Evolutionary conservation across 768 basidiomycete genomes (phyloP).

Genomic region (Harrya chromipes): DNA sequence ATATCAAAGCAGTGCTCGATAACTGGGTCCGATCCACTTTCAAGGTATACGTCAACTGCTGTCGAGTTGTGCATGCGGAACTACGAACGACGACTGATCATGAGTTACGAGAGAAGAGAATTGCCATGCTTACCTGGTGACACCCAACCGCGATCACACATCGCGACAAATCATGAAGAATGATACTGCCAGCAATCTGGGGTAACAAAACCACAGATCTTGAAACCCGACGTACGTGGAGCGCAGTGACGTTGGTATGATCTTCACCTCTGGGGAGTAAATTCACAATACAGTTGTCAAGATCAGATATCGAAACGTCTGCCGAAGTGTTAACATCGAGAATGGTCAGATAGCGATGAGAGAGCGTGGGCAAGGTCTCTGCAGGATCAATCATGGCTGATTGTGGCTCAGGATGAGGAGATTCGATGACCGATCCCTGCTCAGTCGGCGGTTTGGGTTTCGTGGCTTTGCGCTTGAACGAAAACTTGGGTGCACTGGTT

Average conservation of each 20-base stretch:
- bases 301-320: constrained; percentile 61
- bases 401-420: constrained; percentile 1
- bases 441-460: constrained; percentile 15
- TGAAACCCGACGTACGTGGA: constrained; percentile 48
- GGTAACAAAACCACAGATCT: constrained; percentile 68
- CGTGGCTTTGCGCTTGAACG: constrained; percentile 55
- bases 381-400: constrained; percentile 26
- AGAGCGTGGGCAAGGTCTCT: constrained; percentile 42
- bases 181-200: constrained; percentile 61
- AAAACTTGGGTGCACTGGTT: constrained; percentile 58
- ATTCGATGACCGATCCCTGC: background rate
- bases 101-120: background rate
- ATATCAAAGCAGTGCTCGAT: constrained; percentile 72
- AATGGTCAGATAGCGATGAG: constrained; percentile 44
- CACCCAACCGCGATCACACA: constrained; percentile 71
- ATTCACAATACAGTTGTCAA: constrained; percentile 71
- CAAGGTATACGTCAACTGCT: constrained; percentile 61
- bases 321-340: constrained; percentile 30
- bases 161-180: constrained; percentile 59
- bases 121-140: constrained; percentile 61
- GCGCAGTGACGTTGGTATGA: constrained; percentile 10
- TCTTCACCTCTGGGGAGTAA: constrained; percentile 36
- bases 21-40: constrained; percentile 67
- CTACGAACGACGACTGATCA: constrained; percentile 36
- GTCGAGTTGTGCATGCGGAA: constrained; percentile 84